Conservation (phyloP, 345 rosid species). For the Euphorbia lathyris region DNA sequence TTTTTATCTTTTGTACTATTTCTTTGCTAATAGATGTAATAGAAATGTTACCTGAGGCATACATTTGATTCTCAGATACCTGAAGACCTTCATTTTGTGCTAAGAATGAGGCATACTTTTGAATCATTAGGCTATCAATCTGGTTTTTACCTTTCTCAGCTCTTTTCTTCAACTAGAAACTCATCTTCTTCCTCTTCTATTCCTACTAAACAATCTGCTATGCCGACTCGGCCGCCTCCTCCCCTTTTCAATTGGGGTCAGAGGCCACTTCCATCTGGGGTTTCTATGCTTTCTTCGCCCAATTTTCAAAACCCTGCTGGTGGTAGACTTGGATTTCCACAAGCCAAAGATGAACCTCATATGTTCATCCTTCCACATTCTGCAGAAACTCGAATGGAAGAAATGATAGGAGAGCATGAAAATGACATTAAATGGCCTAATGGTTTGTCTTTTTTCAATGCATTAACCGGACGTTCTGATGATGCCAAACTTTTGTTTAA, state of each 20-base stretch:
- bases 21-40: not conserved
- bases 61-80: constrained; percentile 47
- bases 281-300: constrained; percentile 60
- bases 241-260: constrained; percentile 62
- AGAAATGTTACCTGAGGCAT: constrained; percentile 4
- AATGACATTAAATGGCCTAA: constrained; percentile 90
- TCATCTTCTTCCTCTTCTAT: constrained; percentile 47
- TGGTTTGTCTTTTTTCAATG: constrained; percentile 75
- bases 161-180: constrained; percentile 67
- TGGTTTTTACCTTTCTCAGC: constrained; percentile 90
- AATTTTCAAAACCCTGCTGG: constrained; percentile 53
- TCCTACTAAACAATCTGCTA: constrained; percentile 50
- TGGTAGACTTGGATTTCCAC: constrained; percentile 51
- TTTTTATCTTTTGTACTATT: not conserved
- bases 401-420: constrained; percentile 64
- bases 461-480: constrained; percentile 66
- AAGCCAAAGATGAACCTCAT: constrained; percentile 60
- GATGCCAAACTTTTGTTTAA: constrained; percentile 72
- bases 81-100: constrained; percentile 98
- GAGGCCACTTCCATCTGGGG: constrained; percentile 44
- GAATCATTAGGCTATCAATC: constrained; percentile 94
- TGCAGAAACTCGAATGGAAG: constrained; percentile 44
- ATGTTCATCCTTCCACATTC: constrained; percentile 66
- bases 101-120: constrained; percentile 89
- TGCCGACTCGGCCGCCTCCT: constrained; percentile 60